These are phyloP conservation scores for Xeromyces bisporus DNA, from an alignment of 495 filamentous ascomycete genomes.

Conservation along the genomic window DNA sequence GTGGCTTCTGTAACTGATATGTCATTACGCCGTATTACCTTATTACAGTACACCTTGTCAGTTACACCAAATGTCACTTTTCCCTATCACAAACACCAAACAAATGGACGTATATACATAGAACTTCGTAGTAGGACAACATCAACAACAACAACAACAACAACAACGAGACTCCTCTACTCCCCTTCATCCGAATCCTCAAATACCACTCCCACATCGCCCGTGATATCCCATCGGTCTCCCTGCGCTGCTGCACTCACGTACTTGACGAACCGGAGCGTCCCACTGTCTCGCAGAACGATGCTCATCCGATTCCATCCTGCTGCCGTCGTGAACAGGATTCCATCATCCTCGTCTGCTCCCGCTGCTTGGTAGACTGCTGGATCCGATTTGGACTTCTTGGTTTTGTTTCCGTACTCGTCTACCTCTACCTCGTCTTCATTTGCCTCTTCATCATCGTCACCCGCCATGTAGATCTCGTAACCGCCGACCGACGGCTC, in stretches of 20 bases:
- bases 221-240: conserved; percentile 85
- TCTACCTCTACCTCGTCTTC: conserved; percentile 11
- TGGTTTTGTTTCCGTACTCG: conserved; percentile 10
- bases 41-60: no score
- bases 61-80: no score
- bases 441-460: conserved; percentile 49
- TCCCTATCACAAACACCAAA: no score
- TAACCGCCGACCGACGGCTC: conserved; percentile 60
- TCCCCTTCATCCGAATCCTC: conserved; percentile 26
- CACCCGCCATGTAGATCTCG: conserved; percentile 82
- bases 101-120: not conserved
- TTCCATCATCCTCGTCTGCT: conserved; percentile 72
- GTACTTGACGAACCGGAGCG: conserved; percentile 91
- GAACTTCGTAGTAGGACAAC: no score
- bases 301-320: conserved; percentile 81
- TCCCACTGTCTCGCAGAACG: conserved; percentile 72
- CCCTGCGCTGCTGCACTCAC: conserved; percentile 65
- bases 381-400: conserved; percentile 39
- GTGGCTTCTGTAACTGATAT: no score
- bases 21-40: no score
- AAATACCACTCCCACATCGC: conserved; percentile 34
- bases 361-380: conserved; percentile 66
- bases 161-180: conserved; percentile 1
- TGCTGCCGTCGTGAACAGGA: conserved; percentile 76
- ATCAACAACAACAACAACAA: conserved; percentile 8